phyloP scores from a whole-genome alignment of 2,329 filamentous ascomycete species.

The Diaporthe capsici region DNA sequence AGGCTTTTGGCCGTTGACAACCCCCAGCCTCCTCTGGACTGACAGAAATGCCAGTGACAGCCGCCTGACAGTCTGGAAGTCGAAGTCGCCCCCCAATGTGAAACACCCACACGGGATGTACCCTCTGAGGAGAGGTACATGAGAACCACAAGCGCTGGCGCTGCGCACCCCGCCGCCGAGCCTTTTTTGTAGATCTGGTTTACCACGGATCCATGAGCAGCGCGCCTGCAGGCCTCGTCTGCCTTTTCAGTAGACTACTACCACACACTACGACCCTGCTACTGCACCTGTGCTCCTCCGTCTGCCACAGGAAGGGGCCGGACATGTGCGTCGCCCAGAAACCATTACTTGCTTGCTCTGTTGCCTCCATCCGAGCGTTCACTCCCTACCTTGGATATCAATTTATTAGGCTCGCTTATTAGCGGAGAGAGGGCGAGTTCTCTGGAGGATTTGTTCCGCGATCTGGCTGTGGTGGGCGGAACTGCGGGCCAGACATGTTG shows the following conservation, averaged over 20 bases:
- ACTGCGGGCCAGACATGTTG: constrained; percentile 2
- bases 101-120: constrained; percentile 25
- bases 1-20: not conserved
- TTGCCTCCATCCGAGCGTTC: not conserved
- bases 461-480: constrained; percentile 5
- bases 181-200: constrained; percentile 6
- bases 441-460: not conserved
- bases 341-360: not conserved
- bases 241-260: constrained; percentile 7
- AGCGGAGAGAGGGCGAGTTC: not conserved
- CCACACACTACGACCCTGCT: constrained; percentile 6
- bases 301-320: not conserved
- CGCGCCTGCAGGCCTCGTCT: constrained; percentile 8
- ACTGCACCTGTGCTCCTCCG: not conserved
- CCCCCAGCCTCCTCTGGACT: not conserved
- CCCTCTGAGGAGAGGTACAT: constrained; percentile 36
- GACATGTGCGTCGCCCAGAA: not conserved
- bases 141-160: not conserved
- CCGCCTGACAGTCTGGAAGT: constrained; percentile 1
- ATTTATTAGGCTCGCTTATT: not conserved
- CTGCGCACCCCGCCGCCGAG: constrained; percentile 4
- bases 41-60: constrained; percentile 1
- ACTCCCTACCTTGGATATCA: not conserved
- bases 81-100: not conserved
- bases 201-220: not conserved